These are phyloP conservation scores for Mycena rebaudengoi DNA, from an alignment of 768 basidiomycete species.

Conservation along the genomic window DNA sequence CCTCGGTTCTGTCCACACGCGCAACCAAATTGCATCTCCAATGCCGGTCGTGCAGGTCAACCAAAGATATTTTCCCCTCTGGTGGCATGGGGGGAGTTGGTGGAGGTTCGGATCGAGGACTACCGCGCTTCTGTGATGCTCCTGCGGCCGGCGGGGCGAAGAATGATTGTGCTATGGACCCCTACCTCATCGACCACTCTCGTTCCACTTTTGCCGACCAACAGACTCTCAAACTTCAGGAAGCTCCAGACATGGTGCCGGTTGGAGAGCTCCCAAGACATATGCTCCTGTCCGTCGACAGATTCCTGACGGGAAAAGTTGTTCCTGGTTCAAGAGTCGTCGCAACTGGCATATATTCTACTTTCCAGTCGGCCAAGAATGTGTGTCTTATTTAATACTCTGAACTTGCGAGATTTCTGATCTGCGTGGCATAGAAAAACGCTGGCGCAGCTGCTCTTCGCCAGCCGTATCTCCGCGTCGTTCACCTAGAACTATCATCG, in stretches of 20 bases:
- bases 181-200: slow-evolving; percentile 94
- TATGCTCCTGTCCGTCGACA: slow-evolving; percentile 90
- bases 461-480: slow-evolving; percentile 91
- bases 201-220: slow-evolving; percentile 96
- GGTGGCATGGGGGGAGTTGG: slow-evolving; percentile 89
- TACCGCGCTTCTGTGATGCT: slow-evolving; percentile 91
- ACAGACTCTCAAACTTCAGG: slow-evolving; percentile 95
- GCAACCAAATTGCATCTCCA: slow-evolving; percentile 93
- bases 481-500: slow-evolving; percentile 91
- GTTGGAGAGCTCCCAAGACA: slow-evolving; percentile 97
- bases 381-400: slow-evolving; percentile 51
- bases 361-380: slow-evolving; percentile 89
- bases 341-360: slow-evolving; percentile 96
- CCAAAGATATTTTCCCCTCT: slow-evolving; percentile 79
- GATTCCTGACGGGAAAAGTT: slow-evolving; percentile 91
- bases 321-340: slow-evolving; percentile 96
- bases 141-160: slow-evolving; percentile 81
- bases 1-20: slow-evolving; percentile 91
- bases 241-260: slow-evolving; percentile 99
- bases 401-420: background rate
- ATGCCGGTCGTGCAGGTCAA: slow-evolving; percentile 88
- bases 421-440: slow-evolving; percentile 61
- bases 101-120: slow-evolving; percentile 81
- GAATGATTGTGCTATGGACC: slow-evolving; percentile 96
- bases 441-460: slow-evolving; percentile 90